Evolutionary conservation across 306 rosid genomes (phyloP), one percentile per base, ranked within the genome.

Genomic region (Medicago lupulina): DNA sequence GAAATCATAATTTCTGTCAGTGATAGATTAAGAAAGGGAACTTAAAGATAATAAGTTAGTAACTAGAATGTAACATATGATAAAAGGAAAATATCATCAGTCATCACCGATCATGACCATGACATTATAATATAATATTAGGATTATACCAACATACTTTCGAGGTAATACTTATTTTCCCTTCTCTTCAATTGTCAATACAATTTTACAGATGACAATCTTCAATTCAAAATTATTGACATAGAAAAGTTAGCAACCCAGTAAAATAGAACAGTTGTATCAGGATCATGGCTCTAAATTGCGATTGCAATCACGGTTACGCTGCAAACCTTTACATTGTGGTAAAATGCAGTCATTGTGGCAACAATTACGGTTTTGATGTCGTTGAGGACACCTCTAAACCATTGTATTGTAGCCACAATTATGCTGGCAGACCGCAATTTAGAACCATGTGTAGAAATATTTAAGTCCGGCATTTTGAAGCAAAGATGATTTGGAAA

Each of bases 1-100:
- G 61, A 82, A 58, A 80, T 83, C 36, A 72, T 57, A 73, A n/a
- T 49, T 83, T 87, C 71, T 75, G 86, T 74, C 61, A 70, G 49
- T 59, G 58, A 28, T 58, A 69, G 72, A 84, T 62, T 55, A 74
- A 82, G 76, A 75, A 82, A 80, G 43, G 15, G 44, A 70, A 78
- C 68, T 78, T 14, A 47, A 47, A 38, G 28, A 61, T 39, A 43
- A 70, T 65, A 36, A 51, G 23, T 46, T 40, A 36, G 71, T 61
- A 25, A 50, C 16, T 44, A 34, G 19, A 67, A 61, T 76, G 31
- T 73, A 57, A 50, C 73, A 66, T 13, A 70, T 51, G 59, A 61
- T 40, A 40, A 17, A 60, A 31, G 79, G 41, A 50, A 49, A 76
- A 59, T 9, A 74, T 57, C 59, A 57, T 57, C 12, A 73, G 70